Base-by-base conservation (phyloP, 2,329 filamentous ascomycete genomes). In the Penicillium sp. region DNA sequence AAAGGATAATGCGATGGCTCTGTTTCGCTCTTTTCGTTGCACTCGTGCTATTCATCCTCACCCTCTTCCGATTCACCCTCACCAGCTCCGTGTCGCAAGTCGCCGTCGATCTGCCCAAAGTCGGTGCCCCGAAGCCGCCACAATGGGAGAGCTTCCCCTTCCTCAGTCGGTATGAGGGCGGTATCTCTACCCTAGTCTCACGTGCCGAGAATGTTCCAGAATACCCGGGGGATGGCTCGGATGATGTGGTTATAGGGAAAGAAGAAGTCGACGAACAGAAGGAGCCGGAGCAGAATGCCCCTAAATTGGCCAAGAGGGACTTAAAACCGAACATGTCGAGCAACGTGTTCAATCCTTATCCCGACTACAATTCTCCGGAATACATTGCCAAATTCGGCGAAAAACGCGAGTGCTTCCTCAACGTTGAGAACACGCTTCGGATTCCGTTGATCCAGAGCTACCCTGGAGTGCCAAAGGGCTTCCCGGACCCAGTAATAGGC, bases 71-170 rank as follows among this genome's bases (percentile, higher is more conserved):
- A 25, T 84, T 87, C 55, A 90, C 88, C 61, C 80, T 87, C 37
- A 54, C 65, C n/a, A 55, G 61, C 6, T 56, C 62, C 31, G 61
- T 64, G 27, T 54, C 65, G 40, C 60, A 59, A 37, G 60, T 68
- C 27, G 42, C 59, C 3, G 57, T 67, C 19, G 66, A 68, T 50
- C 64, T 86, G 25, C 79, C 81, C 13, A 82, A 83, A 56, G 78
- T 78, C 11, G 77, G 82, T 0, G 70, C 80, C 0, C 38, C 27
- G 9, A 80, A 83, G 16, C 87, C 88, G 11, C 82, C 84, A 0
- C 56, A 60, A n/a, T 97, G 91, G 90, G 88, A 95, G 66, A 81
- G 80, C 9, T 97, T 95, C 65, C 82, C 84, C 0, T 95, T 95
- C 63, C 70, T 99, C 53, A 86, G 85, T 52, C 80, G 91, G 55